Conservation (phyloP, 2,329 filamentous ascomycete species). For the Pyrenochaeta sp. region DNA sequence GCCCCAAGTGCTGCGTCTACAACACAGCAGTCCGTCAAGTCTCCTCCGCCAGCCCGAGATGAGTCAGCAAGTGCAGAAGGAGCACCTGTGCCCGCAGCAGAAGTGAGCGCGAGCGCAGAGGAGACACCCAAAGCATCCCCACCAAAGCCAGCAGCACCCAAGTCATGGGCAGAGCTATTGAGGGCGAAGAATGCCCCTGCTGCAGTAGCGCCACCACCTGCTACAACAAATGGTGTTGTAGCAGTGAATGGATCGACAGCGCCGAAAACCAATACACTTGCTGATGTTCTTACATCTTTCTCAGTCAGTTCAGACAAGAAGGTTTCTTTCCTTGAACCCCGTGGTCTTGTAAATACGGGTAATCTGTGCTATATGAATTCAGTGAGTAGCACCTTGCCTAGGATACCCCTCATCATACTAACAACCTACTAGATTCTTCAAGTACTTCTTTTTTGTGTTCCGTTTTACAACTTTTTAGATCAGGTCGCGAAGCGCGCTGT, state of each 20-base stretch:
- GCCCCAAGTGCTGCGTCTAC: constrained; percentile 44
- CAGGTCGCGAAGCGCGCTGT: constrained; percentile 83
- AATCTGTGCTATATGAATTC: constrained; percentile 99
- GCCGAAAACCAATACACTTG: constrained; percentile 69
- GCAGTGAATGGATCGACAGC: constrained; percentile 53
- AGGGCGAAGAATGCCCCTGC: constrained; percentile 59
- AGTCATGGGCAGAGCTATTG: constrained; percentile 75
- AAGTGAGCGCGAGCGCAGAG: constrained; percentile 31
- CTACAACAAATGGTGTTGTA: constrained; percentile 37
- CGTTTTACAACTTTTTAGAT: constrained; percentile 94
- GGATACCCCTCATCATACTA: constrained; percentile 28
- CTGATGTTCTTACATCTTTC: constrained; percentile 79
- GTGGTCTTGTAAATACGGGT: constrained; percentile 93
- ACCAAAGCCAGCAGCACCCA: constrained; percentile 59
- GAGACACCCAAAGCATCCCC: constrained; percentile 52
- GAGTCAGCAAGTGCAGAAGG: constrained; percentile 18
- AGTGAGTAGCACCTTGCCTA: constrained; percentile 62
- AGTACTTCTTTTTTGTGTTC: constrained; percentile 90
- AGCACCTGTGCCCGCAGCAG: constrained; percentile 15
- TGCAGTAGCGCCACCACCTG: constrained; percentile 18
- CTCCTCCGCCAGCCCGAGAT: constrained; percentile 24
- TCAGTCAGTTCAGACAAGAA: constrained; percentile 71
- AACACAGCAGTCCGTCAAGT: constrained; percentile 47
- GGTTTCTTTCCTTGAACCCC: constrained; percentile 85
- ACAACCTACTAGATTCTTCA: constrained; percentile 78